Evolutionary conservation across 2,329 filamentous ascomycete species (phyloP), one percentile per base, ranked within the genome.

Genomic region (Periconia digitata): DNA sequence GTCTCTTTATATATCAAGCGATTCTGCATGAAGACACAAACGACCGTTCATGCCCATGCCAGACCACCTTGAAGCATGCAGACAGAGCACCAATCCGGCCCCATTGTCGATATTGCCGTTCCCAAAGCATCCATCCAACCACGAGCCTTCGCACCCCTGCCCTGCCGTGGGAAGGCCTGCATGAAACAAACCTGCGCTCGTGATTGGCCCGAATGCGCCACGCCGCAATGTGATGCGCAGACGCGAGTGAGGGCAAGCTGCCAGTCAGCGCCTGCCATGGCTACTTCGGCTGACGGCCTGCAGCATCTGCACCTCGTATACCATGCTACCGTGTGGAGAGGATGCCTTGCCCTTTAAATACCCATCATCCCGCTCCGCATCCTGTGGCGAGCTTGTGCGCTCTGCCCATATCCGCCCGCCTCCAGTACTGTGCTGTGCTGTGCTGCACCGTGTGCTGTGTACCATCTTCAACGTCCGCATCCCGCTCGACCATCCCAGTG

Each of bases 211-310:
- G 50, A 52, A 58, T 51, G 53, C 52, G 48, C 44, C 48, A 55
- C 55, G 47, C 47, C 45, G 53, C 55, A 51, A 53, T 62, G 64
- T 67, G 65, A 68, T 64, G 46, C 58, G 60, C 53, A 54, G 46
- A 54, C 57, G 52, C 50, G 51, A 58, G 57, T 40, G 60, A 46
- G 54, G 54, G 51, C 48, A 51, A 56, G 56, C 46, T 60, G 57
- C 63, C 64, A 67, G 54, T 68, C 63, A 64, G 63, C 63, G 62
- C 40, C 60, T 61, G 55, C 58, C 55, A 59, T 54, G 47, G 54
- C 51, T 29, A 49, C 58, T 34, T 45, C 39, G 29, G 47, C 42
- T 49, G 47, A 41, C 8, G 27, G 24, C 7, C 42, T 10, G 21
- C 32, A 34, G 41, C n/a, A n/a, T n/a, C 16, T 17, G 40, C 24